These are phyloP conservation scores for Dendrostoma leiphaemia DNA, from an alignment of 2,329 filamentous ascomycete genomes.

Conservation along the genomic window DNA sequence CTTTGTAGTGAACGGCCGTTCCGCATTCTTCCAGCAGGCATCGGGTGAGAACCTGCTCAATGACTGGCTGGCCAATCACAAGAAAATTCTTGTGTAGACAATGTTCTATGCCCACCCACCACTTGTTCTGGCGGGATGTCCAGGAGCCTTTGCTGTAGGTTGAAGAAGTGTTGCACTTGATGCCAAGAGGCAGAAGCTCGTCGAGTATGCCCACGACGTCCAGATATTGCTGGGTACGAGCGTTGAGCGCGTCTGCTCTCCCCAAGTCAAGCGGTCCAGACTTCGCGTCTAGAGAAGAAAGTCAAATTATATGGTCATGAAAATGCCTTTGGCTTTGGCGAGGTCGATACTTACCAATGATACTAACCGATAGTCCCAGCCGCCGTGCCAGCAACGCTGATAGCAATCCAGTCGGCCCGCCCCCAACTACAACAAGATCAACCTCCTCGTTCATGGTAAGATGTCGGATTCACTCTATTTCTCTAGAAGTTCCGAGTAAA, in stretches of 20 bases:
- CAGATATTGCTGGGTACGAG: slow-evolving; percentile 46
- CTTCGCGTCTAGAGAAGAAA: slow-evolving; percentile 33
- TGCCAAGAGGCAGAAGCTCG: slow-evolving; percentile 38
- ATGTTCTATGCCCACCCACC: slow-evolving; percentile 46
- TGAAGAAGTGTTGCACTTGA: slow-evolving; percentile 51
- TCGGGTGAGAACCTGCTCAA: slow-evolving; percentile 38
- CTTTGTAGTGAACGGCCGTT: slow-evolving; percentile 33
- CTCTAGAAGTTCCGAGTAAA: neutral
- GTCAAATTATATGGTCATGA: neutral
- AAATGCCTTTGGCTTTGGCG: neutral
- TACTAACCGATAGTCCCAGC: slow-evolving; percentile 38
- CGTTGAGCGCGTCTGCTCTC: slow-evolving; percentile 47
- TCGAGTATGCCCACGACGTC: slow-evolving; percentile 42
- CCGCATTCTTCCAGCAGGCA: slow-evolving; percentile 27
- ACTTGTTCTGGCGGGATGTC: slow-evolving; percentile 44
- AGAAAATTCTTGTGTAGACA: slow-evolving; percentile 46
- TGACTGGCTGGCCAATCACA: slow-evolving; percentile 47
- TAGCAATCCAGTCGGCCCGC: slow-evolving; percentile 45
- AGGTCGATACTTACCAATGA: slow-evolving; percentile 31
- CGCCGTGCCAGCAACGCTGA: slow-evolving; percentile 41
- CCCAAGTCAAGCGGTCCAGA: slow-evolving; percentile 37
- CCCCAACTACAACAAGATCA: slow-evolving; percentile 39
- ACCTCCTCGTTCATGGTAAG: slow-evolving; percentile 19
- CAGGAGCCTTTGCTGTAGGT: slow-evolving; percentile 46
- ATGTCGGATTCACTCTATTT: neutral